Base-by-base conservation (phyloP, 139 green algal species). In the Chlamydomonas schloesseri region DNA sequence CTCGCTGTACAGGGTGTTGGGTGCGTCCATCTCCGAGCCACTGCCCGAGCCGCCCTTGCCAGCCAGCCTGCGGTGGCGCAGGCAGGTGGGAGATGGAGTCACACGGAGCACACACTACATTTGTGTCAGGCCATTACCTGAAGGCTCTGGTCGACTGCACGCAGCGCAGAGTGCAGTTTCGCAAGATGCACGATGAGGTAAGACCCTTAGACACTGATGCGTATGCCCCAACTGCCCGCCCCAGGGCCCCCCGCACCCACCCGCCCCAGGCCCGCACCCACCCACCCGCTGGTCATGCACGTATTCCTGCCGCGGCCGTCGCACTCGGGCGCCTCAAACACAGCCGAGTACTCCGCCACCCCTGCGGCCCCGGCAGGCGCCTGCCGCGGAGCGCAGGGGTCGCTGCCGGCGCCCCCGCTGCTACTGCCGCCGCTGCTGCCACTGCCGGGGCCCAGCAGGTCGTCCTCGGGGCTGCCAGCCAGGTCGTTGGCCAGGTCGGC, bases 1-100 rank as follows among this genome's bases (percentile, higher is more conserved):
- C 46, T 84, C 78, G 64, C 64, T 42, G 78, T 84, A 84, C 64
- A 84, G 64, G 20, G 78, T 84, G 78, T 84, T 84, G 26, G 78
- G 64, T 0, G 78, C 42, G 64, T 9, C 4, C 20, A 20, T 29
- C 78, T 84, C 78, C 20, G 20, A 2, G 42, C 76, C 76, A 18
- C 11, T 1, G 60, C 64, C 78, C n/a, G n/a, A n/a, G 8, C 42
- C 8, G 42, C 42, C 42, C 78, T 84, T 84, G 60, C 78, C 78
- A 46, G 31, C 42, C 29, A 84, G 47, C 78, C 78, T 84, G n/a
- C 5, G 29, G 42, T 15, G 11, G n/a, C n/a, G n/a, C n/a, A n/a
- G n/a, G n/a, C n/a, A n/a, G n/a, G n/a, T n/a, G n/a, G n/a, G n/a
- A n/a, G n/a, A n/a, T n/a, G n/a, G n/a, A n/a, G n/a, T n/a, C n/a